A percentile compares a stretch with the other conserved stretches of the same genome.
phyloP scores from a whole-genome alignment of 306 rosid species.

The Pueraria montana region DNA sequence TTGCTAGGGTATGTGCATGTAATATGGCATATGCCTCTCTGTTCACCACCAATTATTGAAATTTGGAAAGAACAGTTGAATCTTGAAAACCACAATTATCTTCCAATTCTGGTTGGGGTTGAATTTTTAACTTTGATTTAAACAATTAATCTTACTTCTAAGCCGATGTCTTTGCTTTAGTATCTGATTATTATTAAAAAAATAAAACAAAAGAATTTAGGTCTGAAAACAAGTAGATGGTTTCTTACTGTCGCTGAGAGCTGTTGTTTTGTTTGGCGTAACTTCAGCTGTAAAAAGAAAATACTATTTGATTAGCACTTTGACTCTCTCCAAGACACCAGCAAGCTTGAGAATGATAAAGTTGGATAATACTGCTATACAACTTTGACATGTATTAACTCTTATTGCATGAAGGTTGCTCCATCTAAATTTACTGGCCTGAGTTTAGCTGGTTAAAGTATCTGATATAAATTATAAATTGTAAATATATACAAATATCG shows the following conservation, averaged over 20 bases:
- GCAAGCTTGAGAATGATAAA: not conserved
- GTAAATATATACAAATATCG: too few relatives aligned
- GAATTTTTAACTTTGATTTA: not conserved
- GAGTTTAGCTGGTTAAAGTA: too few relatives aligned
- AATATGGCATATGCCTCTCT: constrained; percentile 38
- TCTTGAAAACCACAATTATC: constrained; percentile 37
- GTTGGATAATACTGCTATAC: not conserved
- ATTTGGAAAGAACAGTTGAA: constrained; percentile 40
- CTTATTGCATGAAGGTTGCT: not conserved
- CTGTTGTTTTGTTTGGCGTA: constrained; percentile 19
- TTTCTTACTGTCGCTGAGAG: constrained; percentile 16
- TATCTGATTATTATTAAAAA: constrained; percentile 11
- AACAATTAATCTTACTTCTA: constrained; percentile 22
- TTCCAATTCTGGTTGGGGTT: constrained; percentile 9
- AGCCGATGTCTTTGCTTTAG: not conserved
- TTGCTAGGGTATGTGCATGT: constrained; percentile 31
- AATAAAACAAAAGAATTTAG: not conserved
- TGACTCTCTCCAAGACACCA: not conserved
- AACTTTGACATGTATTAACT: not conserved
- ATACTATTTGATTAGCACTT: not conserved
- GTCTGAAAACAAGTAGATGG: constrained; percentile 20
- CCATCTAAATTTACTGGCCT: not conserved
- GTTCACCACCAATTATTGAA: constrained; percentile 35
- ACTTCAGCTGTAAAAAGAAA: constrained; percentile 13
- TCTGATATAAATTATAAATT: too few relatives aligned